Evolutionary conservation across 2,329 filamentous ascomycete species (phyloP).

Genomic region (Monosporascus sp.): DNA sequence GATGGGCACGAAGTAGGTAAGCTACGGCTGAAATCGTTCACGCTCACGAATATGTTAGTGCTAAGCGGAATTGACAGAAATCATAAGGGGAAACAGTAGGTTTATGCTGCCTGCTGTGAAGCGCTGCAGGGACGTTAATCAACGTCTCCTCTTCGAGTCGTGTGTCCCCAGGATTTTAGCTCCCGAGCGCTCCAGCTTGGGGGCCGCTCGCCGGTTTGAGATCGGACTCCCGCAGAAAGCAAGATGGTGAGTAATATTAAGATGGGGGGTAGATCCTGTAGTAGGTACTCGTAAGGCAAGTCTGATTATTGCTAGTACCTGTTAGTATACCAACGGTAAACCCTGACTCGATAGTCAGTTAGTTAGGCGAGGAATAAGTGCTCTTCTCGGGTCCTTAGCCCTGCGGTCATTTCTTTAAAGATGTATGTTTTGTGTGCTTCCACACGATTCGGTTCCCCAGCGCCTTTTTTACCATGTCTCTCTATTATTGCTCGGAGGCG

Average conservation of each 20-base stretch:
- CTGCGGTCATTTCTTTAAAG: background rate
- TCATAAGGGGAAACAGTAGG: background rate
- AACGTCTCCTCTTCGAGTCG: background rate
- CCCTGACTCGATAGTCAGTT: too few relatives aligned
- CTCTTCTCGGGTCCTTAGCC: background rate
- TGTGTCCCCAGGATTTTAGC: background rate
- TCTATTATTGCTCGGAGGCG: background rate
- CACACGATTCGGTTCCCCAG: background rate
- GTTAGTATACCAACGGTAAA: too few relatives aligned
- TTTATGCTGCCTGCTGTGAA: slow-evolving; percentile 1
- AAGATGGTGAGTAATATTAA: background rate
- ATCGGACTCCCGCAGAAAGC: background rate
- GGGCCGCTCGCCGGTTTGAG: background rate
- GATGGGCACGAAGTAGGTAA: background rate
- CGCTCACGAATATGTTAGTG: background rate
- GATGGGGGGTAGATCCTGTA: background rate
- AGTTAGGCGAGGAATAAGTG: background rate
- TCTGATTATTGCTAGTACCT: too few relatives aligned
- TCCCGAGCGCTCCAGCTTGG: background rate
- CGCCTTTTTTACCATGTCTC: background rate
- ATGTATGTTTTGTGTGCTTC: background rate
- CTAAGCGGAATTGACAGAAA: background rate
- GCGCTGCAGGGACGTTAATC: background rate
- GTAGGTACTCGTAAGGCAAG: too few relatives aligned
- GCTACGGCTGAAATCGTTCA: background rate